Conservation (phyloP, 2,329 filamentous ascomycete species). For the Aspergillus puulaauensis region DNA sequence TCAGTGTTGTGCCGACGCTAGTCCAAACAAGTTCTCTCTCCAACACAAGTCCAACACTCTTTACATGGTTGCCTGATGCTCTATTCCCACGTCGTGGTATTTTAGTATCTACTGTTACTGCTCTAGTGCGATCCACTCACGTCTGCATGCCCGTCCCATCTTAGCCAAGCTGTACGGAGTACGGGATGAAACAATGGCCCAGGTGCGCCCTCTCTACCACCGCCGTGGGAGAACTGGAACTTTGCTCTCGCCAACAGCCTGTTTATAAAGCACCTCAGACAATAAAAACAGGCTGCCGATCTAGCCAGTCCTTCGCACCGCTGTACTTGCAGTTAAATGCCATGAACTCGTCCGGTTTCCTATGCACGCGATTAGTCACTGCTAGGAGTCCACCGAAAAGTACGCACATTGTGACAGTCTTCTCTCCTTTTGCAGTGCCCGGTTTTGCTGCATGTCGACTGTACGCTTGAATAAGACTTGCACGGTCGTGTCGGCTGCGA, state of each 20-base stretch:
- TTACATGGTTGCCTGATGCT: too few relatives aligned
- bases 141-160: too few relatives aligned
- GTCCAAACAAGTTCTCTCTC: background rate
- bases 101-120: too few relatives aligned
- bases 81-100: too few relatives aligned
- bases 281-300: background rate
- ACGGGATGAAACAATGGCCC: too few relatives aligned
- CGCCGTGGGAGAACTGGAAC: too few relatives aligned
- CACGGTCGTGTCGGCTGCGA: slow-evolving; percentile 2
- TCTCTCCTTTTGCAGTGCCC: background rate
- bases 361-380: background rate
- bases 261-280: background rate
- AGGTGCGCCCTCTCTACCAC: too few relatives aligned
- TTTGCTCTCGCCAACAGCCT: background rate
- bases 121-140: too few relatives aligned
- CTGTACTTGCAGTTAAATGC: slow-evolving; percentile 5
- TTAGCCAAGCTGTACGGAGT: too few relatives aligned
- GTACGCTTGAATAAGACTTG: slow-evolving; percentile 7
- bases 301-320: slow-evolving; percentile 2
- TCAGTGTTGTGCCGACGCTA: slow-evolving; percentile 1
- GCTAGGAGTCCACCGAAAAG: background rate
- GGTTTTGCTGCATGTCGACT: slow-evolving; percentile 11
- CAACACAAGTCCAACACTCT: too few relatives aligned
- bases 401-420: slow-evolving; percentile 7
- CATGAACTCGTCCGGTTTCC: slow-evolving; percentile 10